Evolutionary conservation across 1,284 basidiomycete species (phyloP).

Genomic region (Sporisorium reilianum): DNA sequence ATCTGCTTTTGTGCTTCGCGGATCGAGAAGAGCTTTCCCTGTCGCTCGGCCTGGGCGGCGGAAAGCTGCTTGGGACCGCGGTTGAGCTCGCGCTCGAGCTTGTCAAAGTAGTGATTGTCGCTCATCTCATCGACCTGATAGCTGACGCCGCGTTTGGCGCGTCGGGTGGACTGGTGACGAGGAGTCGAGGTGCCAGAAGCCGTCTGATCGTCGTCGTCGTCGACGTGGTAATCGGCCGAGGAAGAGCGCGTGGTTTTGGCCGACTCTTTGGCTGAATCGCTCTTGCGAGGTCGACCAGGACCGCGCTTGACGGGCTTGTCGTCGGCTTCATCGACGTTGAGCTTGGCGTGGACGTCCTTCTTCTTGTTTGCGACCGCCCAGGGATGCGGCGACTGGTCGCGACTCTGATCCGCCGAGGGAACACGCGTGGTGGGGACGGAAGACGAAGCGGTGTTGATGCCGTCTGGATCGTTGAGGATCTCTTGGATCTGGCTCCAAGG

Average conservation of each 20-base stretch:
- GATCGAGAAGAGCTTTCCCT: conserved; percentile 56
- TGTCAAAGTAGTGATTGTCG: conserved; percentile 50
- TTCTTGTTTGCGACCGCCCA: conserved; percentile 33
- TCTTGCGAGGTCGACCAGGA: conserved; percentile 21
- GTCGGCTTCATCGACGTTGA: conserved; percentile 6
- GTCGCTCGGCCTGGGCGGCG: conserved; percentile 46
- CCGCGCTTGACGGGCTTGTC: conserved; percentile 10
- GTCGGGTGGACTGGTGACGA: conserved; percentile 21
- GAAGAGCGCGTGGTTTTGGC: conserved; percentile 21
- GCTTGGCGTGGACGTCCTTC: conserved; percentile 13
- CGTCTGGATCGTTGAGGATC: conserved; percentile 51
- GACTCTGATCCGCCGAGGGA: conserved; percentile 30
- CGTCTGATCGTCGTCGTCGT: conserved; percentile 20
- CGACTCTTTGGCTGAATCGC: conserved; percentile 11
- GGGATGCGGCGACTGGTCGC: conserved; percentile 32
- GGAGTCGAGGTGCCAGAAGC: conserved; percentile 41
- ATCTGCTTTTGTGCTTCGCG: conserved; percentile 75
- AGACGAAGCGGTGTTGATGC: conserved; percentile 35
- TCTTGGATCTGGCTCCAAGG: conserved; percentile 50
- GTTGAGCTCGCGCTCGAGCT: conserved; percentile 42
- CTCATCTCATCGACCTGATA: conserved; percentile 48
- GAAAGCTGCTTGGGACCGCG: conserved; percentile 28
- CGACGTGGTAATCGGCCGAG: conserved; percentile 21
- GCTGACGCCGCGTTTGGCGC: conserved; percentile 40
- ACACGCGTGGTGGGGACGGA: conserved; percentile 33